Conservation (phyloP, 768 basidiomycete species). For the Lactifluus subvellereus region DNA sequence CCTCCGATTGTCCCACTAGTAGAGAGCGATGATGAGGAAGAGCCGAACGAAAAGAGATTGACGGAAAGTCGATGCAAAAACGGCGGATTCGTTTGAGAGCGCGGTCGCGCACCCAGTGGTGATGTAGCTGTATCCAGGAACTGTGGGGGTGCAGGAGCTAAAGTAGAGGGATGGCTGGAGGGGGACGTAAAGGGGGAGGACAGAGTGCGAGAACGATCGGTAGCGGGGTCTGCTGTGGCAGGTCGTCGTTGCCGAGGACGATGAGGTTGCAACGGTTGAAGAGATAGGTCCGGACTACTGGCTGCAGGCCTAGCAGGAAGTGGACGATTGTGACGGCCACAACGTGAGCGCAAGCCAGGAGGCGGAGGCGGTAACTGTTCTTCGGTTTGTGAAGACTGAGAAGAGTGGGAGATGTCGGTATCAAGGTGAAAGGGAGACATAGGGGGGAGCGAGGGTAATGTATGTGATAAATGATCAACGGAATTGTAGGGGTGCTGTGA, state of each 20-base stretch:
- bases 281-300: conserved; percentile 14
- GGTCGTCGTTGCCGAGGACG: conserved; percentile 31
- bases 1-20: conserved; percentile 23
- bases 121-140: conserved; percentile 19
- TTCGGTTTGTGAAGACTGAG: conserved; percentile 29
- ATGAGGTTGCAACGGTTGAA: background rate
- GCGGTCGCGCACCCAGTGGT: conserved; percentile 39
- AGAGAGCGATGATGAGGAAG: conserved; percentile 34
- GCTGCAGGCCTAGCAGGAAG: conserved; percentile 7
- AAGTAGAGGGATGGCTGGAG: conserved; percentile 5
- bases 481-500: conserved; percentile 27
- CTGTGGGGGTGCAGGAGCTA: conserved; percentile 23
- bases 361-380: conserved; percentile 21
- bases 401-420: conserved; percentile 24
- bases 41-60: conserved; percentile 50
- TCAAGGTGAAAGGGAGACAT: conserved; percentile 42
- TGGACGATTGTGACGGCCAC: background rate
- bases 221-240: conserved; percentile 37
- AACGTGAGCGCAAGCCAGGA: conserved; percentile 15
- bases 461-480: conserved; percentile 32
- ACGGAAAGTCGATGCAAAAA: conserved; percentile 65
- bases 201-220: conserved; percentile 29
- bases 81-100: conserved; percentile 60
- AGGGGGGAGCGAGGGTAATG: conserved; percentile 38
- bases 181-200: conserved; percentile 26